Conservation (phyloP, 352 stramenopile species). For the Aphanomyces cochlioides region DNA sequence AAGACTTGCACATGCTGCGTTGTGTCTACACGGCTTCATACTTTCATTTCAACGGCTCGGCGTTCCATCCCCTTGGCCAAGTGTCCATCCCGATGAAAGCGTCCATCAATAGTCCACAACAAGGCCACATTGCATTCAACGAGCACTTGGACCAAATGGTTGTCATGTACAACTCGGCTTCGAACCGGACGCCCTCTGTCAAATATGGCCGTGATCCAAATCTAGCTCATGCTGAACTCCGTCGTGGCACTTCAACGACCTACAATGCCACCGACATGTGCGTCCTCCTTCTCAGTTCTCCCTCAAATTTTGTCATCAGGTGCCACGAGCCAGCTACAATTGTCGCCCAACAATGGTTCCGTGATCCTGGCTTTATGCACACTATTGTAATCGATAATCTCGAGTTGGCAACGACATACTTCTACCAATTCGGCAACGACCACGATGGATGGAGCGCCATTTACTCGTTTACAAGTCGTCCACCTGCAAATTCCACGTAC, state of each 20-base stretch:
- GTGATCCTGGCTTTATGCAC: constrained; percentile 77
- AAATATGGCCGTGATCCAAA: constrained; percentile 1
- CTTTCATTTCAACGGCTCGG: constrained; percentile 40
- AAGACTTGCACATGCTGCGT: constrained; percentile 64
- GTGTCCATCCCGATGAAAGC: constrained; percentile 50
- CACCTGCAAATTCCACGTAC: constrained; percentile 33
- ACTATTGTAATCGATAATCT: constrained; percentile 60
- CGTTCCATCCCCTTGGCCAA: constrained; percentile 36
- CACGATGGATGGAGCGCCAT: constrained; percentile 52
- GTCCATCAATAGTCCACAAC: constrained; percentile 54
- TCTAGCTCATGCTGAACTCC: not conserved
- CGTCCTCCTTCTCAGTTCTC: constrained; percentile 6
- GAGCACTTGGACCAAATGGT: constrained; percentile 51
- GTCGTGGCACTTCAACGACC: constrained; percentile 46
- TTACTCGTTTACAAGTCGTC: constrained; percentile 56
- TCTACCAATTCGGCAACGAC: constrained; percentile 77
- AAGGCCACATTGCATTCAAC: constrained; percentile 65
- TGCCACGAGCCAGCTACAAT: constrained; percentile 59
- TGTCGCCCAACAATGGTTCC: constrained; percentile 61
- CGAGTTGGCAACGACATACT: constrained; percentile 46
- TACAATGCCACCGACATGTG: constrained; percentile 63
- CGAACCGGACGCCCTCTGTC: constrained; percentile 33
- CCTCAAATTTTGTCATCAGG: constrained; percentile 32
- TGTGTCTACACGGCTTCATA: constrained; percentile 66
- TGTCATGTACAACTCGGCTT: constrained; percentile 70